Base-by-base conservation (phyloP, 768 basidiomycete species). In the Suillus sp. region DNA sequence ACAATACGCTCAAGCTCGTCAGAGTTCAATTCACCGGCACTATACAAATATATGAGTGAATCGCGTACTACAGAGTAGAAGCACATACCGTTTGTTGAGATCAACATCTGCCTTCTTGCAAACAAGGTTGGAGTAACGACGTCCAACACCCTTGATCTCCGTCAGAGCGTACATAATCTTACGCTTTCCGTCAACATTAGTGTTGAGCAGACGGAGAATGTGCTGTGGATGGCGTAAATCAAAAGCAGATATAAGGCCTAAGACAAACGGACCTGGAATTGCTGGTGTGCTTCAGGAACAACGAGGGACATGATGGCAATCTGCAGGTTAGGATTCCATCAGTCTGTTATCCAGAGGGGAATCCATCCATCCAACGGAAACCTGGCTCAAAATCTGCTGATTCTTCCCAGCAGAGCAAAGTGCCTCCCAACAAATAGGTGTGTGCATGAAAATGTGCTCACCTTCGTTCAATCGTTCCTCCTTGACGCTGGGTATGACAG, bases 101-200 rank as follows among this genome's bases (percentile, higher is more conserved):
- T 99, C 96, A 47, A 99, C 94, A 82, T 99, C 97, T 66, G 97
- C 97, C 85, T 99, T 99, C 83, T 99, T 99, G 89, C 97, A 99
- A 70, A 99, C 96, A 73, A 99, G 81, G 82, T 99, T 99, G 75
- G 97, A 90, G 82, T 99, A 99, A 60, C 97, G 92, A 68, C 97
- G 91, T 73, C 97, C 97, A 65, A 99, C 97, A 88, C 97, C 97
- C 86, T 99, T 99, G 86, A 99, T 99, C 84, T 99, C 97, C 55
- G 97, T 99, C 83, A 99, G 78, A 72, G 97, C 96, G 78, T 95
- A 99, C 92, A 95, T 98, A 79, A 99, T 91, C 84, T 99, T 99
- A 72, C 97, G 90, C 78, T 96, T 96, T 70, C 97, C 97, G 79
- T 99, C 96, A 69, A 99, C 97, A 83, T 99, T 99, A 78, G 97